phyloP scores from a whole-genome alignment of 495 filamentous ascomycete species.

The Podospora bellae-mahoneyi region DNA sequence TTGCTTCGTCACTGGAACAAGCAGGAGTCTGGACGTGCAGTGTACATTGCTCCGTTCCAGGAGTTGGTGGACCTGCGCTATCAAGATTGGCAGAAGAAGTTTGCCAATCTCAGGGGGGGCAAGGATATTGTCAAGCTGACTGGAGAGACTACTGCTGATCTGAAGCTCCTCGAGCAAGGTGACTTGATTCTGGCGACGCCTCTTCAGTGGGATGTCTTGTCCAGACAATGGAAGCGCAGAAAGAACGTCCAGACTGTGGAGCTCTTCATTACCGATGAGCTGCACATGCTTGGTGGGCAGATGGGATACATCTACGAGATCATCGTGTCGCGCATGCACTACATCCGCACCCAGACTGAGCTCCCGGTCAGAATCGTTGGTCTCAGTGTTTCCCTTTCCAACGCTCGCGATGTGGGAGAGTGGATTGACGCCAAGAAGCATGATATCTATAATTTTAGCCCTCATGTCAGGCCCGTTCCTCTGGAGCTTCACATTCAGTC shows the following conservation, averaged over 20 bases:
- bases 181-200: conserved; percentile 94
- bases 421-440: conserved; percentile 99
- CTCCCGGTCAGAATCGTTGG: conserved; percentile 83
- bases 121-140: conserved; percentile 93
- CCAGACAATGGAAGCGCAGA: conserved; percentile 89
- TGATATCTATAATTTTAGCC: conserved; percentile 97
- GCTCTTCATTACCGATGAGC: conserved; percentile 92
- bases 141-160: conserved; percentile 86
- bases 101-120: conserved; percentile 69
- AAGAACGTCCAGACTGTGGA: conserved; percentile 91
- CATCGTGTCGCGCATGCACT: conserved; percentile 95
- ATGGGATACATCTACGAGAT: conserved; percentile 91
- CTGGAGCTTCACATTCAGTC: conserved; percentile 94
- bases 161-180: conserved; percentile 82
- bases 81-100: conserved; percentile 78
- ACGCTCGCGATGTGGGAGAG: conserved; percentile 90
- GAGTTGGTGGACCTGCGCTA: conserved; percentile 79
- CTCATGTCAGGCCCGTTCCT: conserved; percentile 79
- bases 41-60: conserved; percentile 95
- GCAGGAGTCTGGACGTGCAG: conserved; percentile 68
- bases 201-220: conserved; percentile 91
- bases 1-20: conserved; percentile 84
- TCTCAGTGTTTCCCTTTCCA: conserved; percentile 87
- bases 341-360: conserved; percentile 85
- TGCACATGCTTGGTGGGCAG: conserved; percentile 92